Percentiles rank a stretch among this genome's conserved stretches.
These are phyloP conservation scores for Echinochloa phyllopogon DNA, from an alignment of 176 grass and related monocot species.

Conservation along the genomic window DNA sequence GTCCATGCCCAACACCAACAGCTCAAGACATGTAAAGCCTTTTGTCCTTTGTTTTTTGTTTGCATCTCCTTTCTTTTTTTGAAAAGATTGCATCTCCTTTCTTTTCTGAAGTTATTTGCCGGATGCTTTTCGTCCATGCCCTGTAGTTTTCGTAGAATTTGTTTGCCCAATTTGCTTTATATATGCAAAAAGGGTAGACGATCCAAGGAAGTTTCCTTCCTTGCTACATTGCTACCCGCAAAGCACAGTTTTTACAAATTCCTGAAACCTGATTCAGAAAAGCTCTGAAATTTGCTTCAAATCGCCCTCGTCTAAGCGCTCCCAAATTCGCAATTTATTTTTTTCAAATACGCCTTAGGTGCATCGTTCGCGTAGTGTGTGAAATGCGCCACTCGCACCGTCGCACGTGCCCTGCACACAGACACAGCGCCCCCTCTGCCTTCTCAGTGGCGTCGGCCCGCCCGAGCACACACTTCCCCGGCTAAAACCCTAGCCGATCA, in stretches of 20 bases:
- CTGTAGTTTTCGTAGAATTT: too few relatives aligned
- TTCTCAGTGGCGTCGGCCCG: background rate
- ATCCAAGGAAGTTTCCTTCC: background rate
- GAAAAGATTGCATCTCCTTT: background rate
- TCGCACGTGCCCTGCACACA: background rate
- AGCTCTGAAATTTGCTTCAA: background rate
- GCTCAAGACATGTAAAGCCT: background rate
- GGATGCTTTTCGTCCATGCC: too few relatives aligned
- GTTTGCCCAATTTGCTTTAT: too few relatives aligned
- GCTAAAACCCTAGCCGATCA: slow-evolving; percentile 42
- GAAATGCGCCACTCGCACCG: background rate
- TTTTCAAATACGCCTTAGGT: background rate
- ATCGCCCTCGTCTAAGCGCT: background rate
- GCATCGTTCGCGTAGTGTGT: background rate
- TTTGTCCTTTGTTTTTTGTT: background rate
- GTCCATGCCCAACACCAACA: too few relatives aligned
- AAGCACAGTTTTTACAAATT: rapidly evolving
- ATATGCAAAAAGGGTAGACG: too few relatives aligned
- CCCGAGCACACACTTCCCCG: background rate
- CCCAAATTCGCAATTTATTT: background rate
- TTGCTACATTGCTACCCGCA: background rate
- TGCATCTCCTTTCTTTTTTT: background rate
- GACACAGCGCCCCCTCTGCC: background rate
- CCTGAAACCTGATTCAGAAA: background rate
- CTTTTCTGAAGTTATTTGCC: too few relatives aligned